These are phyloP conservation scores for Talinum fruticosum DNA, from an alignment of 148 eudicot genomes.

Conservation along the genomic window DNA sequence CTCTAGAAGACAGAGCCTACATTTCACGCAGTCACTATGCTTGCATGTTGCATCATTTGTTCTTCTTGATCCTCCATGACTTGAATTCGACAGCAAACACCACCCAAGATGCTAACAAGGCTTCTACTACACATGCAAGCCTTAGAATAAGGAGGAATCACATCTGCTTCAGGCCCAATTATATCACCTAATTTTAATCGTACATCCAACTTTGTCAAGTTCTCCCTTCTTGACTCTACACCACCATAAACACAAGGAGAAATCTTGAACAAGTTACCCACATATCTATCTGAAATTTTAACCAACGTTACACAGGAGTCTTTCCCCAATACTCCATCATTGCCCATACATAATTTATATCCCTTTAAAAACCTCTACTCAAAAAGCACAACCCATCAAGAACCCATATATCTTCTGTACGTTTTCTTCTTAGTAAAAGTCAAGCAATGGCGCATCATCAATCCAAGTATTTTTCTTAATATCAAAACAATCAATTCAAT, in stretches of 20 bases:
- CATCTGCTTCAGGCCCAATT: neutral
- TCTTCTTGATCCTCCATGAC: neutral
- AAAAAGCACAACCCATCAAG: constrained; percentile 18
- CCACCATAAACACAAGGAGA: neutral
- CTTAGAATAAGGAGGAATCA: neutral
- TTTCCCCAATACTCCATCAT: constrained; percentile 24
- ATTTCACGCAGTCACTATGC: neutral
- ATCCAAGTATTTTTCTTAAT: neutral
- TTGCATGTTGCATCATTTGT: neutral
- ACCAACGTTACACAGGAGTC: constrained; percentile 21
- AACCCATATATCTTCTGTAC: constrained; percentile 3
- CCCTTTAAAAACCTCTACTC: neutral
- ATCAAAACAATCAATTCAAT: constrained; percentile 6
- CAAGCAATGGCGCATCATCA: constrained; percentile 5
- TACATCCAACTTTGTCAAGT: neutral
- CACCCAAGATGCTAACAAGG: neutral
- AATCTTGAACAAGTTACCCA: neutral
- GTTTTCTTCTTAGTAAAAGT: neutral
- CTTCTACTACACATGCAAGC: neutral
- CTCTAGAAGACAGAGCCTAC: neutral
- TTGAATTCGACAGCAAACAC: neutral
- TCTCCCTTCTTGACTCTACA: neutral
- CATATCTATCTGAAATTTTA: neutral
- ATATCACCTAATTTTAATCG: neutral
- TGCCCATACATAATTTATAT: constrained; percentile 9